Conservation (phyloP, 345 rosid species). For the Heritiera littoralis region DNA sequence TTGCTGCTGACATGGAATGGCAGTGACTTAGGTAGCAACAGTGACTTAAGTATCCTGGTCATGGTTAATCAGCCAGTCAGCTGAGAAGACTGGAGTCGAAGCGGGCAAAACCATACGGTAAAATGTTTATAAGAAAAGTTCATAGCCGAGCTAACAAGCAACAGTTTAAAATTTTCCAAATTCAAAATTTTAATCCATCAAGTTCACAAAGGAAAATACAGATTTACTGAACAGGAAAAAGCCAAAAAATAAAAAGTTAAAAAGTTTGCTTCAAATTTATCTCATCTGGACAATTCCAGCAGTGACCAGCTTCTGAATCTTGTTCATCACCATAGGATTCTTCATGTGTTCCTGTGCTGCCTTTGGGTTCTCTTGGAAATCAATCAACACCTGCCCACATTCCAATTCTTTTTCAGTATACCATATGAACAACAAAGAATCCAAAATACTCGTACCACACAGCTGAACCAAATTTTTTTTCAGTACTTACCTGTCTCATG, state of each 20-base stretch:
- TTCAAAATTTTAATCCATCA: not conserved
- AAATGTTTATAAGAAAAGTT: not conserved
- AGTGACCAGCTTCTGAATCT: conserved; percentile 85
- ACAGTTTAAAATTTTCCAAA: not conserved
- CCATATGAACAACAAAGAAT: not conserved
- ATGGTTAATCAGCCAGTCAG: too few relatives aligned
- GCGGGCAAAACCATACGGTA: too few relatives aligned
- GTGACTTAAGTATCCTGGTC: too few relatives aligned
- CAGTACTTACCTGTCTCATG: conserved; percentile 79
- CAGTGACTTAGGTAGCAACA: too few relatives aligned
- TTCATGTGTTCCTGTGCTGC: conserved; percentile 89
- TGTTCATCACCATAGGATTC: conserved; percentile 92
- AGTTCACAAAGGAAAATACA: not conserved
- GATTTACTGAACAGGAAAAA: not conserved
- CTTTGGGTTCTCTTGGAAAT: conserved; percentile 93
- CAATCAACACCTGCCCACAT: conserved; percentile 69
- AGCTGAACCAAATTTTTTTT: not conserved
- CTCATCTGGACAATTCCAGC: conserved; percentile 87
- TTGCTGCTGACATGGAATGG: too few relatives aligned
- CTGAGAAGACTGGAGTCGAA: too few relatives aligned
- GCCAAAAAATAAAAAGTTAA: too few relatives aligned
- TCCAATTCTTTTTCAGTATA: not conserved
- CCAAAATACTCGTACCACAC: not conserved
- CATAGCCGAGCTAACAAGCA: not conserved
- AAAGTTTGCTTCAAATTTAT: too few relatives aligned